A percentile compares a stretch with the other conserved stretches of the same genome.
Conservation (phyloP, 352 stramenopile species). For the Globisporangium carolinianum region DNA sequence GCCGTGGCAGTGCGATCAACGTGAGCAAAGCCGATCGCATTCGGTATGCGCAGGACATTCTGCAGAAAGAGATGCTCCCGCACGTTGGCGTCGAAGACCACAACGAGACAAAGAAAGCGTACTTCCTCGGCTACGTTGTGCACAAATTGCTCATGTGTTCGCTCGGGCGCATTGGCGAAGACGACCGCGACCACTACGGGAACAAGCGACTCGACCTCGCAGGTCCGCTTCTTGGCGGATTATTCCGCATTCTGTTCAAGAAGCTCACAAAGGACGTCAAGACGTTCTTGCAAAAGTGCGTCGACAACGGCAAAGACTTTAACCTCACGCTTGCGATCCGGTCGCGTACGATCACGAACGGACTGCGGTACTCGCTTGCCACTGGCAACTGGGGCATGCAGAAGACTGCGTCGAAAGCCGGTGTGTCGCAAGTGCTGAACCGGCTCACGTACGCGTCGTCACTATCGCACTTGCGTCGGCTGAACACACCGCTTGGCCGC, state of each 20-base stretch:
- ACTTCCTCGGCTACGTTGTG: slow-evolving; percentile 99
- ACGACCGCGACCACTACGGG: slow-evolving; percentile 99
- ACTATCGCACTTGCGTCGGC: slow-evolving; percentile 96
- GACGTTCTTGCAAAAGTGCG: slow-evolving; percentile 88
- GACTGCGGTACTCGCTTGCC: slow-evolving; percentile 97
- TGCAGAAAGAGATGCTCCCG: slow-evolving; percentile 99
- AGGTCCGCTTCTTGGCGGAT: slow-evolving; percentile 93
- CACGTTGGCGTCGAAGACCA: slow-evolving; percentile 98
- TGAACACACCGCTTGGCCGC: slow-evolving; percentile 98
- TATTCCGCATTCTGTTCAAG: slow-evolving; percentile 98
- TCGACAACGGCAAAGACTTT: slow-evolving; percentile 93
- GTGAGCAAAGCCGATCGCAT: slow-evolving; percentile 98
- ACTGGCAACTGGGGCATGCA: slow-evolving; percentile 99
- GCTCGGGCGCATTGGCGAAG: slow-evolving; percentile 94
- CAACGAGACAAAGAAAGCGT: slow-evolving; percentile 96
- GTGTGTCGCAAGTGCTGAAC: slow-evolving; percentile 99
- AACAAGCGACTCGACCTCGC: slow-evolving; percentile 99
- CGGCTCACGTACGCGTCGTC: slow-evolving; percentile 98
- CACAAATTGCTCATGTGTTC: slow-evolving; percentile 99
- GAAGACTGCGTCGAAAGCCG: slow-evolving; percentile 93
- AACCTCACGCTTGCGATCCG: slow-evolving; percentile 97
- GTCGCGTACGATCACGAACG: slow-evolving; percentile 97
- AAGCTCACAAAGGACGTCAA: slow-evolving; percentile 99
- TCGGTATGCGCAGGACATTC: slow-evolving; percentile 96
- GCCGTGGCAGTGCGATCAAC: slow-evolving; percentile 92